These are phyloP conservation scores for Epichloe coenophiala DNA, from an alignment of 2,329 filamentous ascomycete species.

Conservation along the genomic window DNA sequence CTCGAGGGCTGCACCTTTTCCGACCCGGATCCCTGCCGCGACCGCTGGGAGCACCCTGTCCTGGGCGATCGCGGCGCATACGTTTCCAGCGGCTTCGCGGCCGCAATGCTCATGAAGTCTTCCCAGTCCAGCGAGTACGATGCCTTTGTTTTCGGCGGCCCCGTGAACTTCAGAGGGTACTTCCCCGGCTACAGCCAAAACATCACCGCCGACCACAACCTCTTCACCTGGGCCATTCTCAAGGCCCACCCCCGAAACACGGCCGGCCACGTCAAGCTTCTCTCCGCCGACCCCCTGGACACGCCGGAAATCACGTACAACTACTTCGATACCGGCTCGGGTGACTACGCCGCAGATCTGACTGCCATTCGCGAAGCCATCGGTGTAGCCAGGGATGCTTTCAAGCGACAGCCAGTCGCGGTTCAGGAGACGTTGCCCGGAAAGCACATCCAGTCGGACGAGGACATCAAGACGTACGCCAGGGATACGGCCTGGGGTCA, in stretches of 20 bases:
- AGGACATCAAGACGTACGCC: constrained; percentile 31
- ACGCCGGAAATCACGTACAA: constrained; percentile 49
- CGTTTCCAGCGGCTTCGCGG: constrained; percentile 11
- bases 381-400: constrained; percentile 33
- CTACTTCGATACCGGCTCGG: constrained; percentile 39
- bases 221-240: constrained; percentile 27
- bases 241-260: constrained; percentile 49
- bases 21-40: constrained; percentile 21
- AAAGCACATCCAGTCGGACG: constrained; percentile 22
- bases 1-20: constrained; percentile 16
- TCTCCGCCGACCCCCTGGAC: constrained; percentile 45
- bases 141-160: constrained; percentile 17
- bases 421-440: constrained; percentile 19
- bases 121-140: constrained; percentile 17
- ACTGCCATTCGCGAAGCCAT: constrained; percentile 44
- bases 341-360: constrained; percentile 32
- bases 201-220: constrained; percentile 16
- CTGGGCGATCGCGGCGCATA: constrained; percentile 10
- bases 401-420: constrained; percentile 8
- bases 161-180: constrained; percentile 15
- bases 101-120: constrained; percentile 15
- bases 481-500: constrained; percentile 39
- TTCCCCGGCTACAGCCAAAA: constrained; percentile 14
- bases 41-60: constrained; percentile 14
- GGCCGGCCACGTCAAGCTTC: constrained; percentile 47